Conservation (phyloP, 1,139 yeast species). For the Geotrichum reessii region DNA sequence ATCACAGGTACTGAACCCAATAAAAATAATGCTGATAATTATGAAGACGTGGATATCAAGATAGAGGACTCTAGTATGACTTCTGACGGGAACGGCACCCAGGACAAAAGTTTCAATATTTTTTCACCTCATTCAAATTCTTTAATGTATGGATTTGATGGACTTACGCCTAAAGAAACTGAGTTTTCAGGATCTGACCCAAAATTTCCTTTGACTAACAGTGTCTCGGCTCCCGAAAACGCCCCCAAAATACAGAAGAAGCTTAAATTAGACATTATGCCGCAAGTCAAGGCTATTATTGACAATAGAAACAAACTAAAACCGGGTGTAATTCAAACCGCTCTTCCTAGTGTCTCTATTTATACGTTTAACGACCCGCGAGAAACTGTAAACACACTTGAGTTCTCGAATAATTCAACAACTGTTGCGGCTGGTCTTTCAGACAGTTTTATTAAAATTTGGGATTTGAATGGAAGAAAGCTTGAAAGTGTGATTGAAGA, state of each 20-base stretch:
- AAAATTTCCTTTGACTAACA: constrained; percentile 44
- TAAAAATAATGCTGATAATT: constrained; percentile 27
- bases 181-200: constrained; percentile 46
- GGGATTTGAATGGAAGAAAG: constrained; percentile 91
- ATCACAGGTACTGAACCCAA: constrained; percentile 39
- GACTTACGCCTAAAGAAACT: constrained; percentile 77
- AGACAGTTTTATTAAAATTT: constrained; percentile 81
- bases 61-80: constrained; percentile 13
- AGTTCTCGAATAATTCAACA: constrained; percentile 81
- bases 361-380: constrained; percentile 95
- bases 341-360: constrained; percentile 94
- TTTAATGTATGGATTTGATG: constrained; percentile 33
- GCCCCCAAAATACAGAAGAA: constrained; percentile 47
- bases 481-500: constrained; percentile 58
- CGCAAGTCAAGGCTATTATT: constrained; percentile 70
- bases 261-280: constrained; percentile 63
- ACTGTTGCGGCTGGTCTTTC: constrained; percentile 91
- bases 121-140: neutral
- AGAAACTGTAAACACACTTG: constrained; percentile 75
- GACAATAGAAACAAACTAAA: constrained; percentile 74
- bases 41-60: neutral
- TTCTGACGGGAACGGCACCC: constrained; percentile 53
- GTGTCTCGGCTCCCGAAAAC: constrained; percentile 83
- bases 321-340: constrained; percentile 61
- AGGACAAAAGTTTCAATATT: constrained; percentile 55